phyloP scores from a whole-genome alignment of 768 basidiomycete genomes.

The Pulveroboletus sp. region DNA sequence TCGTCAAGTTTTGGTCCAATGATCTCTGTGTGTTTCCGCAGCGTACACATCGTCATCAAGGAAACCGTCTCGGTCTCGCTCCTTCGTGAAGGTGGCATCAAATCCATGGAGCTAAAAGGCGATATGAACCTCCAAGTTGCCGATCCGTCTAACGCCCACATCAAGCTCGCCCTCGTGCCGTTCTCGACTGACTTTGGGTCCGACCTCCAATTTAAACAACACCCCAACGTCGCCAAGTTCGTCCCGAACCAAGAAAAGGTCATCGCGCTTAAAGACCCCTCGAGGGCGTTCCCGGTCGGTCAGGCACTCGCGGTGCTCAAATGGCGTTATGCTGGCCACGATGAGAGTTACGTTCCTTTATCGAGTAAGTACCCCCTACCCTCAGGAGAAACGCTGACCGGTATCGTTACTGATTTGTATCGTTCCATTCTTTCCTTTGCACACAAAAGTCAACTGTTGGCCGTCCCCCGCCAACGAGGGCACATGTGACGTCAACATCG shows the following conservation, averaged over 20 bases:
- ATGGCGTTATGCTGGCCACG: conserved; percentile 88
- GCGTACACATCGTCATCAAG: conserved; percentile 82
- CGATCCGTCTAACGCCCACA: conserved; percentile 65
- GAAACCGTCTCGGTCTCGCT: conserved; percentile 79
- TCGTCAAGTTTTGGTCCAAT: not conserved
- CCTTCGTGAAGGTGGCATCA: conserved; percentile 85
- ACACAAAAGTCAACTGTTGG: conserved; percentile 91
- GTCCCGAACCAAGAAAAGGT: conserved; percentile 58
- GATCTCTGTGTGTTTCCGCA: conserved; percentile 27
- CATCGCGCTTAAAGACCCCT: conserved; percentile 80
- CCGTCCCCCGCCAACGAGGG: conserved; percentile 89
- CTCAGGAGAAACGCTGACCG: not conserved
- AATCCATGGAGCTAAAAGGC: conserved; percentile 88
- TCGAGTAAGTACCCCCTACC: conserved; percentile 59
- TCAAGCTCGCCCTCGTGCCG: conserved; percentile 62
- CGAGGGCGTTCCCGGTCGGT: conserved; percentile 80
- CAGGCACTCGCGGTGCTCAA: conserved; percentile 84
- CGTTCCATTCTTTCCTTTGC: not conserved
- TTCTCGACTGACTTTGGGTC: conserved; percentile 55
- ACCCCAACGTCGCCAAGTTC: conserved; percentile 91
- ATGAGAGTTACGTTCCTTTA: conserved; percentile 87
- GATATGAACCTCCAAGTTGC: conserved; percentile 90
- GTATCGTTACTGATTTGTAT: not conserved
- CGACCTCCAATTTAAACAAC: conserved; percentile 92
- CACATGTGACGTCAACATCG: conserved; percentile 92